A percentile compares a stretch with the other conserved stretches of the same genome.
These are phyloP conservation scores for Ceratocystis cubensis DNA, from an alignment of 2,329 filamentous ascomycete genomes.

Conservation along the genomic window DNA sequence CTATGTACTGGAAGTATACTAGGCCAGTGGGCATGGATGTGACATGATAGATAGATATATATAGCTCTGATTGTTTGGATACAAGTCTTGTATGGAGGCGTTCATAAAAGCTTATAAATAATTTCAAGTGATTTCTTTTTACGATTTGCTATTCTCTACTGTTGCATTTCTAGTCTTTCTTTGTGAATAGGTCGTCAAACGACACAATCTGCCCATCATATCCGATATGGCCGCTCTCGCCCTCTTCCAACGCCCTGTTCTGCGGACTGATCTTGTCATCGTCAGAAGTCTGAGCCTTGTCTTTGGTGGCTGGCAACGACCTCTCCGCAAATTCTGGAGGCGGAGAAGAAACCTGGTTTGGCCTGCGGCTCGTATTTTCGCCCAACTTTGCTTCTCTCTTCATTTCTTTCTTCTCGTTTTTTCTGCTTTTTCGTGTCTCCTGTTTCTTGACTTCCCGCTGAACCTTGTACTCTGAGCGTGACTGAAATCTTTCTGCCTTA, in stretches of 20 bases:
- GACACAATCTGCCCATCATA: conserved; percentile 27
- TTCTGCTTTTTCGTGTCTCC: not conserved
- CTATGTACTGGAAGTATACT: conserved; percentile 97
- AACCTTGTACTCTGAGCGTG: not conserved
- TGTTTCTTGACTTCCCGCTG: not conserved
- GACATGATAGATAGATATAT: not conserved
- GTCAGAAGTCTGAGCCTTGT: conserved; percentile 23
- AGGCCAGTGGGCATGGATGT: conserved; percentile 26
- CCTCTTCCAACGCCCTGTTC: conserved; percentile 14
- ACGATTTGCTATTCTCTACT: not conserved
- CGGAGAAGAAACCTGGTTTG: no score
- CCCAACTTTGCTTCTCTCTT: not conserved
- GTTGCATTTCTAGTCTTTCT: not conserved
- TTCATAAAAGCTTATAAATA: not conserved
- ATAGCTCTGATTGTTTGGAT: not conserved
- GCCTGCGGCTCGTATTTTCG: not conserved
- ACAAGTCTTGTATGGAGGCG: not conserved
- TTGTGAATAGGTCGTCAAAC: conserved; percentile 29
- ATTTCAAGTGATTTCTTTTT: not conserved
- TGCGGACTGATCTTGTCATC: conserved; percentile 27
- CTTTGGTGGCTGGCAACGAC: not conserved
- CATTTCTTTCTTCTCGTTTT: not conserved
- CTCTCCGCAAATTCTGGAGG: no score
- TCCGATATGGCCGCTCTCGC: conserved; percentile 27
- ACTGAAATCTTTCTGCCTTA: not conserved